Evolutionary conservation across 768 basidiomycete genomes (phyloP).

Genomic region (Boletus coccyginus): DNA sequence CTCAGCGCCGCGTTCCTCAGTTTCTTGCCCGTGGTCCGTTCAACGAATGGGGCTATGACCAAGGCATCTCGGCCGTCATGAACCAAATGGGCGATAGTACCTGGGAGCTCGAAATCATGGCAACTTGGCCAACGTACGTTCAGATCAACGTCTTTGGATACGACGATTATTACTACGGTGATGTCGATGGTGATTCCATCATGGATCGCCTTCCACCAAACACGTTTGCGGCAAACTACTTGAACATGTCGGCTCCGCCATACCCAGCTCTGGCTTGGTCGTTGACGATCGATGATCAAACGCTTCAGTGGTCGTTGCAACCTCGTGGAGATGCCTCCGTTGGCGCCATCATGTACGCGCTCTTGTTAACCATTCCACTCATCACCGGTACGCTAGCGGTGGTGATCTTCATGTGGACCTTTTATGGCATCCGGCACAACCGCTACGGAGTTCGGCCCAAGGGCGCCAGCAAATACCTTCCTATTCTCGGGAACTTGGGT

Average conservation of each 20-base stretch:
- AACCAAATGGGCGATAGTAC: slow-evolving; percentile 55
- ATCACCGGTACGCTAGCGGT: slow-evolving; percentile 84
- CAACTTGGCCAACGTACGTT: slow-evolving; percentile 84
- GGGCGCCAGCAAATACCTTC: slow-evolving; percentile 77
- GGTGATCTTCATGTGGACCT: slow-evolving; percentile 88
- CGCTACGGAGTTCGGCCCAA: slow-evolving; percentile 82
- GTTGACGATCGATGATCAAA: slow-evolving; percentile 72
- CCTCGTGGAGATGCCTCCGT: slow-evolving; percentile 81
- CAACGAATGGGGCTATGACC: slow-evolving; percentile 91
- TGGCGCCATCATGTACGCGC: slow-evolving; percentile 84
- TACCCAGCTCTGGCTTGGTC: slow-evolving; percentile 88
- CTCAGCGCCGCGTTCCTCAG: slow-evolving; percentile 78
- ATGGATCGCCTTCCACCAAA: slow-evolving; percentile 92
- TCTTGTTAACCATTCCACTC: slow-evolving; percentile 77
- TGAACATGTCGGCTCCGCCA: slow-evolving; percentile 91
- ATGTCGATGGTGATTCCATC: slow-evolving; percentile 81
- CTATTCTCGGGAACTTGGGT: slow-evolving; percentile 68
- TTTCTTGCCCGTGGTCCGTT: slow-evolving; percentile 85
- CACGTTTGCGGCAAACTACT: slow-evolving; percentile 76
- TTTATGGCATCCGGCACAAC: slow-evolving; percentile 95
- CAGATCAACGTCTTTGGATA: slow-evolving; percentile 90
- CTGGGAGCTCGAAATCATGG: slow-evolving; percentile 90
- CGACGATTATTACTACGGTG: slow-evolving; percentile 92
- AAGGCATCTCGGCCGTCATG: slow-evolving; percentile 74
- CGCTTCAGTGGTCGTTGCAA: slow-evolving; percentile 71